Conservation (phyloP, 768 basidiomycete species). For the Hydnomerulius pinastri region DNA sequence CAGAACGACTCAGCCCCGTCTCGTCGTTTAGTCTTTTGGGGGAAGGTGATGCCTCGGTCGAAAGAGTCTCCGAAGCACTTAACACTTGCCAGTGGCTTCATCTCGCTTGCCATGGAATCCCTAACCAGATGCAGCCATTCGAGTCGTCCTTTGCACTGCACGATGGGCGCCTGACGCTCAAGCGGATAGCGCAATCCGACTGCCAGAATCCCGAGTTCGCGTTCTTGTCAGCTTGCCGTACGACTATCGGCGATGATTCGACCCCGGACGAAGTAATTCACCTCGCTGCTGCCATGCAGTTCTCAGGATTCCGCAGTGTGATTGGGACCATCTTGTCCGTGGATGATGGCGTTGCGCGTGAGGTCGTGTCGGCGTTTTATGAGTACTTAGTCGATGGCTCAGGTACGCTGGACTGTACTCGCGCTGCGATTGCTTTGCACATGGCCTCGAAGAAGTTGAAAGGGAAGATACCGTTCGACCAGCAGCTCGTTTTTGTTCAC, state of each 20-base stretch:
- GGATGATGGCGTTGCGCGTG: conserved; percentile 8
- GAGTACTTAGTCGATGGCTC: background rate
- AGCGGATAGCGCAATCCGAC: background rate
- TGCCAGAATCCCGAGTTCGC: conserved; percentile 5
- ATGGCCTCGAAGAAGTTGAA: background rate
- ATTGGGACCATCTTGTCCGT: conserved; percentile 28
- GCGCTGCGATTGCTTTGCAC: background rate
- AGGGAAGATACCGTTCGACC: background rate
- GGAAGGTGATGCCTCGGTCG: conserved; percentile 4
- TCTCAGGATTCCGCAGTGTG: conserved; percentile 22
- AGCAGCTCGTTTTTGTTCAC: conserved; percentile 4
- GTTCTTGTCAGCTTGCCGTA: conserved; percentile 29
- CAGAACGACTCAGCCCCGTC: background rate
- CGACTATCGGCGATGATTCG: conserved; percentile 17
- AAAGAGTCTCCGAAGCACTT: conserved; percentile 2
- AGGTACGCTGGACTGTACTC: background rate
- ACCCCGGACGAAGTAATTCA: conserved; percentile 26
- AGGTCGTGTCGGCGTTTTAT: conserved; percentile 10
- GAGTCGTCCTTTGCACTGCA: conserved; percentile 12
- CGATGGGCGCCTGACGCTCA: conserved; percentile 9
- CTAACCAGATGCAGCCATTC: conserved; percentile 7
- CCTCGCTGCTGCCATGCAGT: conserved; percentile 25
- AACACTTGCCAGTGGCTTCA: conserved; percentile 20
- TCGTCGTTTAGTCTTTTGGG: background rate
- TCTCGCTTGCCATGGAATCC: conserved; percentile 27